Percentiles rank a stretch among this genome's conserved stretches.
These are phyloP conservation scores for Cercospora canescens DNA, from an alignment of 2,329 filamentous ascomycete species.

Conservation along the genomic window DNA sequence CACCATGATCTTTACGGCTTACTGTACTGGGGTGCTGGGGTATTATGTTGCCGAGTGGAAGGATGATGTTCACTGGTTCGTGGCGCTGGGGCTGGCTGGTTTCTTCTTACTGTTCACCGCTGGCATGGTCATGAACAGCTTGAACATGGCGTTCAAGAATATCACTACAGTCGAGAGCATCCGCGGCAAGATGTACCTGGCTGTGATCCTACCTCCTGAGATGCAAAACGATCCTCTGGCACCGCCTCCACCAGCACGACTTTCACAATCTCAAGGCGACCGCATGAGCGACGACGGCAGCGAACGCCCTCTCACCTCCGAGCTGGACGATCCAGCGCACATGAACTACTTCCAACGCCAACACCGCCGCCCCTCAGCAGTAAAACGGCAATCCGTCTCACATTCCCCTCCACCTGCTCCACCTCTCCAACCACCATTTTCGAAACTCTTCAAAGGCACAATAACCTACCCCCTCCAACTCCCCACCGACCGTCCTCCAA, in stretches of 20 bases:
- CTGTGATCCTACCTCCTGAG: slow-evolving; percentile 65
- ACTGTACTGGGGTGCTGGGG: slow-evolving; percentile 63
- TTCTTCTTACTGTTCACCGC: slow-evolving; percentile 80
- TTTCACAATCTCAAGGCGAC: slow-evolving; percentile 12
- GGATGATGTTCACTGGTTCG: slow-evolving; percentile 62
- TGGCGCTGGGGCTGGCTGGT: slow-evolving; percentile 63
- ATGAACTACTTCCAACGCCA: slow-evolving; percentile 32
- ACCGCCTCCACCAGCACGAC: slow-evolving; percentile 23
- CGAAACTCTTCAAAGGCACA: slow-evolving; percentile 41
- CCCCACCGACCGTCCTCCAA: slow-evolving; percentile 35
- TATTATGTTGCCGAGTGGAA: slow-evolving; percentile 59
- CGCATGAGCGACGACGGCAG: slow-evolving; percentile 21
- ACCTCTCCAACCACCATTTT: neutral
- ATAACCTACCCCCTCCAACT: slow-evolving; percentile 60
- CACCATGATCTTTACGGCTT: slow-evolving; percentile 64
- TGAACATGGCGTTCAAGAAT: slow-evolving; percentile 70
- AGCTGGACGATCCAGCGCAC: slow-evolving; percentile 37
- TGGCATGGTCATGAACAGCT: slow-evolving; percentile 73
- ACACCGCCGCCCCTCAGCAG: slow-evolving; percentile 17
- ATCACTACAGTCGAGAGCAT: slow-evolving; percentile 83
- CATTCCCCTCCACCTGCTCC: slow-evolving; percentile 9
- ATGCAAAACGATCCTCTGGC: slow-evolving; percentile 26
- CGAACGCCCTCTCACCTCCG: slow-evolving; percentile 33
- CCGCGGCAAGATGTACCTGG: slow-evolving; percentile 65
- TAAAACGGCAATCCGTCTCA: slow-evolving; percentile 11